Conservation (phyloP, 192 early-diverging fungal species). For the Spinellus fusiger region DNA sequence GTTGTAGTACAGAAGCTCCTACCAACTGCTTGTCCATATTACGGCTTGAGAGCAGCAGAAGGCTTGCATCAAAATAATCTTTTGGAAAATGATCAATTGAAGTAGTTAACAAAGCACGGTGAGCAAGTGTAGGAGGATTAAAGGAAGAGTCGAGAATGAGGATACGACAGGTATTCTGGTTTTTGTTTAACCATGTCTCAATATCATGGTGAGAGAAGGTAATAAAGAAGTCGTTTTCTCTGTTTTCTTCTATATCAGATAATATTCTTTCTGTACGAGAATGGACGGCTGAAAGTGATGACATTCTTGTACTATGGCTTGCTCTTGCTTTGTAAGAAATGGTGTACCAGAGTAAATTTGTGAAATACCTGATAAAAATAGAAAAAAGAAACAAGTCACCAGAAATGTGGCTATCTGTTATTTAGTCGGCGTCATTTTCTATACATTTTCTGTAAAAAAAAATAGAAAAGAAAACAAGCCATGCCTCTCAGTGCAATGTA, state of each 20-base stretch:
- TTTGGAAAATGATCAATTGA: constrained; percentile 24
- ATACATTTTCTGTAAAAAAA: too few species aligned
- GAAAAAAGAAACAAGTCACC: too few species aligned
- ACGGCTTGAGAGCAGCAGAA: constrained; percentile 56
- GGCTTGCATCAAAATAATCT: constrained; percentile 45
- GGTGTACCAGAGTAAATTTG: too few species aligned
- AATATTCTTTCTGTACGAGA: not conserved
- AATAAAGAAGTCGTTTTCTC: not conserved
- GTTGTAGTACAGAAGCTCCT: constrained; percentile 51
- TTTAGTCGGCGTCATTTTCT: too few species aligned
- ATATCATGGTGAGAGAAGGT: not conserved
- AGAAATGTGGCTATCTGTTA: too few species aligned
- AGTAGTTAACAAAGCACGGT: constrained; percentile 48
- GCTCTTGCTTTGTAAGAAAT: too few species aligned
- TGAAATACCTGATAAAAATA: too few species aligned
- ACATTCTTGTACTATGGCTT: too few species aligned
- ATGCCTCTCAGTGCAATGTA: too few species aligned
- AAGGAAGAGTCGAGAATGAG: constrained; percentile 70
- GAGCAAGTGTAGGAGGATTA: constrained; percentile 64
- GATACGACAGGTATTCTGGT: constrained; percentile 25
- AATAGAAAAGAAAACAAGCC: too few species aligned
- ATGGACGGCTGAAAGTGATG: not conserved
- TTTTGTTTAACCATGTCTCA: not conserved
- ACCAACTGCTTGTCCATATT: constrained; percentile 67
- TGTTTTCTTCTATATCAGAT: not conserved